Percentiles rank a stretch among this genome's conserved stretches.
phyloP scores from a whole-genome alignment of 345 rosid species.

The Moringa oleifera region DNA sequence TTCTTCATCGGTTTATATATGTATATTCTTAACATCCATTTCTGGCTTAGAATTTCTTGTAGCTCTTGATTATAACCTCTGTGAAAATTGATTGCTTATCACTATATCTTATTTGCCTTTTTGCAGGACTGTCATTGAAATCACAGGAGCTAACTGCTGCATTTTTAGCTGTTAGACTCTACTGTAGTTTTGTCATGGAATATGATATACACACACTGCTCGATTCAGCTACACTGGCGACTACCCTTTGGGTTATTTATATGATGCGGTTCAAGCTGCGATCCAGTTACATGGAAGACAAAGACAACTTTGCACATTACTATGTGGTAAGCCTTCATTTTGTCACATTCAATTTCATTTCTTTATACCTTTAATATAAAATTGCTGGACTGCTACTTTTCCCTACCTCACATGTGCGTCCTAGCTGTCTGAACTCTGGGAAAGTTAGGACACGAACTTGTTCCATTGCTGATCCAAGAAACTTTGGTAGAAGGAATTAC shows the following conservation, averaged over 20 bases:
- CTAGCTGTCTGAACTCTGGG: neutral
- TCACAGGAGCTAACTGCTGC: constrained; percentile 85
- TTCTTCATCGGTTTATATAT: no score
- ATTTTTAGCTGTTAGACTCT: constrained; percentile 74
- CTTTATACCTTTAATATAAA: neutral
- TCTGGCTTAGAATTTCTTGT: no score
- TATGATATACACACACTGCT: constrained; percentile 84
- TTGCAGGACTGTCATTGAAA: constrained; percentile 77
- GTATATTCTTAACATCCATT: no score
- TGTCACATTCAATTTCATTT: no score
- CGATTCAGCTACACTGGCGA: constrained; percentile 66
- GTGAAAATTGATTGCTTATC: neutral
- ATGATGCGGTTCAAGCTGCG: constrained; percentile 79
- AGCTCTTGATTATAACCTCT: neutral
- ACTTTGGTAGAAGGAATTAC: neutral
- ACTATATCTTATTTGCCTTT: neutral
- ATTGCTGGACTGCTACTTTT: no score
- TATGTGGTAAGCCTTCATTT: constrained; percentile 53
- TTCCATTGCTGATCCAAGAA: neutral
- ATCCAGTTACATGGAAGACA: constrained; percentile 84
- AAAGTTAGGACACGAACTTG: neutral
- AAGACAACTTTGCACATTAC: constrained; percentile 77
- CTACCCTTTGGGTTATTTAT: constrained; percentile 87
- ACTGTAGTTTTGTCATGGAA: constrained; percentile 93
- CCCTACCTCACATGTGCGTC: neutral